Evolutionary conservation across 2,329 filamentous ascomycete genomes (phyloP), one percentile per base, ranked within the genome.

Genomic region (Dactylellina haptotyla): DNA sequence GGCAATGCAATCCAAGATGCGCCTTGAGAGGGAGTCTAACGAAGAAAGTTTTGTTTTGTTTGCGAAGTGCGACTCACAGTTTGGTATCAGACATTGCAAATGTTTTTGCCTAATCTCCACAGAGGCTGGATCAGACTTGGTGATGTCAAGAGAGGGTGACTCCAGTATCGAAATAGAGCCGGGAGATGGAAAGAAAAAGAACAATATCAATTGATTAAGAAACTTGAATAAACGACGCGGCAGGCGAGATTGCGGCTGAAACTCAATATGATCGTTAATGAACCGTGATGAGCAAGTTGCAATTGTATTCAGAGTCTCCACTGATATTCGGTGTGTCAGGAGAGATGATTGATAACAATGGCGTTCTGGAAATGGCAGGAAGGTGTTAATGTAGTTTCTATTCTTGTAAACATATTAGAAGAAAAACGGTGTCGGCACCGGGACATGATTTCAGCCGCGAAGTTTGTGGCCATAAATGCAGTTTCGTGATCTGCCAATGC

Each of bases 381-480:
- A 45, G 63, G 20, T 45, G 25, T 53, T 14, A 26, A 59, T 12
- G 45, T 37, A 58, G 32, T 3, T 51, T 46, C 45, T 48, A 28
- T 66, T 58, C 53, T 51, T 50, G 46, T 51, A 51, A 23, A 54
- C 23, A 16, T 12, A 51, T 14, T 14, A 26, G 32, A 32, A 51
- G 30, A 58, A n/a, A 48, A 28, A 12, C 12, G 46, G 23, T n/a
- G 41, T 37, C 53, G 28, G 39, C 9, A 9, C 37, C 30, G 51
- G 62, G 51, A 48, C 28, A 50, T 45, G 39, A 43, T 45, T 67
- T 32, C 30, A 51, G 43, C 62, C 53, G 51, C 32, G 63, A 53
- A 50, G 43, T 39, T 30, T 23, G 28, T 30, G 41, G 59, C 67
- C 58, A 72, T 39, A 72, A 72, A 53, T 32, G 67, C 67, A 72